phyloP scores from a whole-genome alignment of 2,329 filamentous ascomycete genomes.

The Nemania serpens region DNA sequence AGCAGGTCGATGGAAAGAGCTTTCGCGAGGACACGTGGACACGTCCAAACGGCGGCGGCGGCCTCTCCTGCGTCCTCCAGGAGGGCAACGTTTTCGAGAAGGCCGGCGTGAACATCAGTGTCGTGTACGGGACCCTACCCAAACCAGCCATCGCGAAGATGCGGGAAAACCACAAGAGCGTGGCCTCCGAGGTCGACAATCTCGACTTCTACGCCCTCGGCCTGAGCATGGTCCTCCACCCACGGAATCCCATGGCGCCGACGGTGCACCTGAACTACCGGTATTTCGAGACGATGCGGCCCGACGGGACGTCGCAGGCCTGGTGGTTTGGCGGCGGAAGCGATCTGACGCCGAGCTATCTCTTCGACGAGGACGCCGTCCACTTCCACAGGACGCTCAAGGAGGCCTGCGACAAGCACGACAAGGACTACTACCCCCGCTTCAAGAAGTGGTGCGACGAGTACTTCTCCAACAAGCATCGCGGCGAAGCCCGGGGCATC shows the following conservation, averaged over 20 bases:
- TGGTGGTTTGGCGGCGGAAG: conserved; percentile 99
- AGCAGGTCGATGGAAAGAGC: conserved; percentile 79
- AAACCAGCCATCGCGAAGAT: conserved; percentile 89
- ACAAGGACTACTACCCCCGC: conserved; percentile 86
- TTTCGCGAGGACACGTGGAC: conserved; percentile 89
- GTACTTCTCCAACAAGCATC: conserved; percentile 94
- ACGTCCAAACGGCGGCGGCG: conserved; percentile 85
- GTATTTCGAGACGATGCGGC: conserved; percentile 94
- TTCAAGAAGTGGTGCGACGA: conserved; percentile 99
- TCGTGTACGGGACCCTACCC: conserved; percentile 91
- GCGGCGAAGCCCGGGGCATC: conserved; percentile 81
- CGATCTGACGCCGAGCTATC: conserved; percentile 88
- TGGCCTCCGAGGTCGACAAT: conserved; percentile 70
- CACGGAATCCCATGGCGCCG: conserved; percentile 92
- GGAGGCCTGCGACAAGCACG: conserved; percentile 89
- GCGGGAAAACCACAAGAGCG: conserved; percentile 91
- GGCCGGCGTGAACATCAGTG: conserved; percentile 90
- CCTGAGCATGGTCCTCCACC: conserved; percentile 90
- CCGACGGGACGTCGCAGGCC: conserved; percentile 77
- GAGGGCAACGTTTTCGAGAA: conserved; percentile 98
- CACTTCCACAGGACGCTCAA: conserved; percentile 97
- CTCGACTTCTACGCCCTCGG: conserved; percentile 96
- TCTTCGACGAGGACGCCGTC: conserved; percentile 95
- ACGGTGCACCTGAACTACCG: conserved; percentile 98
- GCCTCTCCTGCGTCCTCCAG: conserved; percentile 92